Percentiles rank a stretch among this genome's conserved stretches.
Evolutionary conservation across 345 rosid genomes (phyloP).

Genomic region (Kandelia obovata): DNA sequence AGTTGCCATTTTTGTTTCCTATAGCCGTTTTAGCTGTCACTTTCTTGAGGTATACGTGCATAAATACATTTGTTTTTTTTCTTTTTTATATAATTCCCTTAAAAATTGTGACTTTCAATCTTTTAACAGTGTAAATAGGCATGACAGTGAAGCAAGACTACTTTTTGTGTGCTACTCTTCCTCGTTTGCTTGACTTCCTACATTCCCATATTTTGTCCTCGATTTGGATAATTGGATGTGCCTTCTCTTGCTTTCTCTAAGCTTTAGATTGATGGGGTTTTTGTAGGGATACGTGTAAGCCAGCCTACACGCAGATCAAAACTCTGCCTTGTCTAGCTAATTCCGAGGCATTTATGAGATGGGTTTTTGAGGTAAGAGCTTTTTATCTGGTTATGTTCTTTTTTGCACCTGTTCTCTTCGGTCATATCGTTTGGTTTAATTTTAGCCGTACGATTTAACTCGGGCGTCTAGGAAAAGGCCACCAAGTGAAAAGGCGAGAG

Average conservation of each 20-base stretch:
- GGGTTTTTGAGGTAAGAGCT: constrained; percentile 33
- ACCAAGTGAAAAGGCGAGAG: constrained; percentile 2
- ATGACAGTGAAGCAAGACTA: constrained; percentile 39
- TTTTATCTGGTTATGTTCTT: constrained; percentile 7
- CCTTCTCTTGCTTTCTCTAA: constrained; percentile 8
- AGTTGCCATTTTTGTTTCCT: constrained; percentile 1
- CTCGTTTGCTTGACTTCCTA: constrained; percentile 23
- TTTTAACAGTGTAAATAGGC: constrained; percentile 13
- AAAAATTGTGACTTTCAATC: not conserved
- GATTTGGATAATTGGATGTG: constrained; percentile 15
- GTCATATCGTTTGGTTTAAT: constrained; percentile 12
- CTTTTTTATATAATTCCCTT: not conserved
- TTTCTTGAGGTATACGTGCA: constrained; percentile 24
- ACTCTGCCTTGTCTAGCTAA: constrained; percentile 23
- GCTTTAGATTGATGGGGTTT: constrained; percentile 3
- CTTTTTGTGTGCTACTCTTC: constrained; percentile 39
- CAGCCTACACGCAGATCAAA: constrained; percentile 27
- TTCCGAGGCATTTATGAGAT: constrained; percentile 30
- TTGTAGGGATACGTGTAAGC: constrained; percentile 17
- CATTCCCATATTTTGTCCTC: constrained; percentile 40
- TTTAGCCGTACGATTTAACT: constrained; percentile 33
- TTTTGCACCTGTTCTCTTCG: not conserved
- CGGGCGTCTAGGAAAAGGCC: constrained; percentile 36
- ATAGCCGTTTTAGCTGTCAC: constrained; percentile 26
- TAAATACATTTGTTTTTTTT: not conserved